Percentiles rank a stretch among this genome's conserved stretches.
Conservation (phyloP, 257 asterid genomes). For the Verbena officinalis region DNA sequence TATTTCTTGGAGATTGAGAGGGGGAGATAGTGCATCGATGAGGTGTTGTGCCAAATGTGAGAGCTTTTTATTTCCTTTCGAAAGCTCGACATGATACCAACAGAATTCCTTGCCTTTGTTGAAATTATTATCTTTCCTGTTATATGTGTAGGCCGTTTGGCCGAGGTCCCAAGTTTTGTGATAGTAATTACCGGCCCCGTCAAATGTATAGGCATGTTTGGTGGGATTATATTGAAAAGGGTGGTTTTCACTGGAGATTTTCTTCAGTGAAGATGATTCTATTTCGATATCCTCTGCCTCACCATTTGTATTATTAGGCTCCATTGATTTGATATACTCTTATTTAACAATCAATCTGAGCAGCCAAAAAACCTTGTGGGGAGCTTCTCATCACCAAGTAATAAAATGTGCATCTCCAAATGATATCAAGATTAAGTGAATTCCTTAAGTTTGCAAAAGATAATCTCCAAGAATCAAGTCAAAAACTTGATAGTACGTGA, state of each 20-base stretch:
- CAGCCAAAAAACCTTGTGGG: neutral
- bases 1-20: constrained; percentile 92
- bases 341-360: constrained; percentile 3
- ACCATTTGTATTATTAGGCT: constrained; percentile 42
- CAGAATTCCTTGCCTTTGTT: constrained; percentile 79
- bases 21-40: constrained; percentile 89
- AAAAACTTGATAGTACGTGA: constrained; percentile 9
- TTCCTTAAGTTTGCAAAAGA: neutral
- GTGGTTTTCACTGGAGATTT: constrained; percentile 17
- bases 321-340: constrained; percentile 42
- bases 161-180: constrained; percentile 84
- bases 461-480: neutral
- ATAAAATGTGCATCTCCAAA: neutral
- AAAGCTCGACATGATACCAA: constrained; percentile 98
- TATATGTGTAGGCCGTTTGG: constrained; percentile 4
- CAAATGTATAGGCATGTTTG: constrained; percentile 74
- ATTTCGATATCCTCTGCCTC: constrained; percentile 59
- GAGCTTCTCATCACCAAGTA: neutral
- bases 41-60: constrained; percentile 83
- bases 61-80: constrained; percentile 77
- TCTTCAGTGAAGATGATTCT: constrained; percentile 32
- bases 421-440: constrained; percentile 25
- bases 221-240: constrained; percentile 43
- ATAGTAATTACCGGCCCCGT: constrained; percentile 81
- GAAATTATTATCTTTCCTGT: neutral